Percentiles rank a stretch among this genome's conserved stretches.
These are phyloP conservation scores for Cicer yamashitae DNA, from an alignment of 306 rosid genomes.

Conservation along the genomic window DNA sequence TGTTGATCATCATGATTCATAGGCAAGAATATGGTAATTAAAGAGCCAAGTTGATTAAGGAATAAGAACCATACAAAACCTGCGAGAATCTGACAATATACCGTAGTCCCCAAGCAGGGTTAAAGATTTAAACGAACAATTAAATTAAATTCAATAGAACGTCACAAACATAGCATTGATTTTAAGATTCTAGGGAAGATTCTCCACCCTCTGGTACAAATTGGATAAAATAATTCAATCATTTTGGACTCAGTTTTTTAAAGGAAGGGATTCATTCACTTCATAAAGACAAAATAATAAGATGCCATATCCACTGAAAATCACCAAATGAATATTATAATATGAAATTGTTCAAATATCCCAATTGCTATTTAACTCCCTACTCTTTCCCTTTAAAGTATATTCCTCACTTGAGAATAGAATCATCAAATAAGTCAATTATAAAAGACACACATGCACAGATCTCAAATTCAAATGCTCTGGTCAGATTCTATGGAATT, in stretches of 20 bases:
- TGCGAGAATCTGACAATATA: background rate
- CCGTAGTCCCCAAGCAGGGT: background rate
- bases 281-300: too few relatives aligned
- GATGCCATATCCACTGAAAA: background rate
- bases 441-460: background rate
- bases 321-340: background rate
- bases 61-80: background rate
- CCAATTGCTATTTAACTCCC: background rate
- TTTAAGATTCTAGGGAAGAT: background rate
- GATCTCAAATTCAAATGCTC: conserved; percentile 23
- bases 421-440: background rate
- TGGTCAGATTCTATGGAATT: background rate
- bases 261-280: background rate
- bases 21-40: background rate
- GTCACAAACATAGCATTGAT: background rate
- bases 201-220: background rate
- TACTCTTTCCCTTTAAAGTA: background rate
- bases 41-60: background rate
- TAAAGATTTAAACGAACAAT: conserved; percentile 20
- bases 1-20: conserved; percentile 5
- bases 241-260: background rate
- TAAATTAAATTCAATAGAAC: background rate
- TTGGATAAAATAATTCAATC: background rate
- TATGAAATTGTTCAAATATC: background rate
- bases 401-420: background rate